These are phyloP conservation scores for Alternaria gansuensis DNA, from an alignment of 2,329 filamentous ascomycete species.

Conservation along the genomic window DNA sequence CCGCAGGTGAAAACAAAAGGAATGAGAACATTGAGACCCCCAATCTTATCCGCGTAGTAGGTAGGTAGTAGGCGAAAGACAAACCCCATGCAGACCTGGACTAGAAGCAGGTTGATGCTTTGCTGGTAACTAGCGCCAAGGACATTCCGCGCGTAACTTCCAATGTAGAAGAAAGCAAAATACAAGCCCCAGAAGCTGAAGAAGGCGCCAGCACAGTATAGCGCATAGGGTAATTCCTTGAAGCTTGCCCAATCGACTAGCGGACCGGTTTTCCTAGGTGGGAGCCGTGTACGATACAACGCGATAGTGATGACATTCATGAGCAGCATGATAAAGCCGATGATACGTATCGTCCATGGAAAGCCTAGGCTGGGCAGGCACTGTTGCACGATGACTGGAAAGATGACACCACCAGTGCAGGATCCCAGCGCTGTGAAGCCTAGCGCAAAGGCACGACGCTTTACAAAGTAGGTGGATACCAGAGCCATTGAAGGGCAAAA, in stretches of 20 bases:
- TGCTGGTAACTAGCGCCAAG: conserved; percentile 60
- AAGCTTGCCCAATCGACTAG: conserved; percentile 55
- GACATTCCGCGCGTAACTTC: conserved; percentile 54
- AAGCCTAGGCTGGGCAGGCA: conserved; percentile 56
- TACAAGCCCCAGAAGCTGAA: conserved; percentile 53
- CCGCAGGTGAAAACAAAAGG: conserved; percentile 58
- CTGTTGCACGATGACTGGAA: conserved; percentile 47
- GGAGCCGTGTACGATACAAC: conserved; percentile 51
- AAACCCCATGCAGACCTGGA: conserved; percentile 60
- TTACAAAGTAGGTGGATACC: conserved; percentile 55
- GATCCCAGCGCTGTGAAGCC: conserved; percentile 42
- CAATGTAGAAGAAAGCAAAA: conserved; percentile 59
- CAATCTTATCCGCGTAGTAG: conserved; percentile 50
- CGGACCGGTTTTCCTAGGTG: conserved; percentile 55
- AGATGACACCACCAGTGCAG: conserved; percentile 44
- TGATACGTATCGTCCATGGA: conserved; percentile 68
- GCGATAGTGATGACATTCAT: conserved; percentile 45
- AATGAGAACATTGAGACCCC: conserved; percentile 62
- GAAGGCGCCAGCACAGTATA: conserved; percentile 51
- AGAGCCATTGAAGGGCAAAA: conserved; percentile 66
- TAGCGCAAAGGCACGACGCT: conserved; percentile 41
- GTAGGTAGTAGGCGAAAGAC: conserved; percentile 60
- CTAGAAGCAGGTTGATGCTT: conserved; percentile 64
- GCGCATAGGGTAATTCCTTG: conserved; percentile 51
- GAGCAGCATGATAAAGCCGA: conserved; percentile 67